Base-by-base conservation (phyloP, 495 filamentous ascomycete genomes). In the Penicillium alfredii region DNA sequence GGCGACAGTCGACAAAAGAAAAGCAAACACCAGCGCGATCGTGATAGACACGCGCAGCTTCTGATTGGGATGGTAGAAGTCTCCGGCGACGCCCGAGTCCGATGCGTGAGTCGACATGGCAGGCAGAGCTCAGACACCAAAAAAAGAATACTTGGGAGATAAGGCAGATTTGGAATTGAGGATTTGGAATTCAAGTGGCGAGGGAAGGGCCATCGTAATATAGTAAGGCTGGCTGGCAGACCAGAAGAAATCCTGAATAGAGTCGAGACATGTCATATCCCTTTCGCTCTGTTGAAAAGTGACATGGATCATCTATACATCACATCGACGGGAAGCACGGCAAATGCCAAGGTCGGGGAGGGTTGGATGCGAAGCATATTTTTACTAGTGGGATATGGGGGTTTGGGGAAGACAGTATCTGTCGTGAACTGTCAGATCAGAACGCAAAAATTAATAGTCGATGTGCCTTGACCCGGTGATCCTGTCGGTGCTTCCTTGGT, bases 1-100 rank as follows among this genome's bases (percentile, higher is more conserved):
- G 8, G 61, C 49, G 5, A 54, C 15, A 1, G 55, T 54, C 6
- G 60, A 52, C 4, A 65, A 18, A 0, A 42, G 39, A 17, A 56
- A 60, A 2, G 56, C 51, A 40, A 63, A 60, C 6, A 45, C 51
- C 3, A 63, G 42, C 2, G 55, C 52, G 10, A 59, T 39, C 3
- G 45, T 58, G 20, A 64, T 44, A 1, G 55, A 45, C 15, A 46
- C 44, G 4, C 47, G 47, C 14, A 62, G 21, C 4, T 28, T 25
- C 22, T 55, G 19, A 22, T 62, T 56, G 8, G 52, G 52, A 24
- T 56, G 52, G 7, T 56, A 32, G 23, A 56, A 53, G 12, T 56
- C 52, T 10, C 49, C 52, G 5, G 21, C 14, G 15, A 32, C 30
- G 39, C 52, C 49, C 11, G 52, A 45, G 38, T 42, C 30, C 18